phyloP scores from a whole-genome alignment of 371 early-diverging fungal species.

The Mucor mucedo region DNA sequence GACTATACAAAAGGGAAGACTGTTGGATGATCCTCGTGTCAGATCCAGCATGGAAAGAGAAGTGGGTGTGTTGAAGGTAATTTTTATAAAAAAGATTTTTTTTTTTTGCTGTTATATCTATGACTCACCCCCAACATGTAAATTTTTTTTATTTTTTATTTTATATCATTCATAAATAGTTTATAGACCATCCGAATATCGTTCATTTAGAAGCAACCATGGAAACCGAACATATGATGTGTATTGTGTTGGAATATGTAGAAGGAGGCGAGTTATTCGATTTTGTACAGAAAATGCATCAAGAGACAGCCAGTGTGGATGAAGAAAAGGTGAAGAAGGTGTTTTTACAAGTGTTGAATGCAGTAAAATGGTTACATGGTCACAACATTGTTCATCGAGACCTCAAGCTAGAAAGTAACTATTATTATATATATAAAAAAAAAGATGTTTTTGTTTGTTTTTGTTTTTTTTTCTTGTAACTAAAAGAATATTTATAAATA shows the following conservation, averaged over 20 bases:
- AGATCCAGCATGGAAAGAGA: constrained; percentile 54
- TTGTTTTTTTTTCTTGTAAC: neutral
- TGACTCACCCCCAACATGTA: neutral
- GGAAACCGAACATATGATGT: constrained; percentile 65
- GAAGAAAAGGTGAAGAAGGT: constrained; percentile 37
- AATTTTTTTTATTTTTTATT: neutral
- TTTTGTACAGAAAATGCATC: constrained; percentile 57
- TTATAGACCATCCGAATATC: constrained; percentile 70
- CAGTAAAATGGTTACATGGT: constrained; percentile 72
- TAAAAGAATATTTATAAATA: constrained; percentile 2
- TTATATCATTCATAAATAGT: constrained; percentile 33
- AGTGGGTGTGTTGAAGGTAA: constrained; percentile 51
- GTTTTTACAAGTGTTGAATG: constrained; percentile 61
- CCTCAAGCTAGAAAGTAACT: constrained; percentile 79
- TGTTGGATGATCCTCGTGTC: constrained; percentile 46
- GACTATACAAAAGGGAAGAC: constrained; percentile 43
- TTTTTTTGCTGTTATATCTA: neutral
- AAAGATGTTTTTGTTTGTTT: neutral
- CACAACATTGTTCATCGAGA: constrained; percentile 79
- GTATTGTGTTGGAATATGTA: constrained; percentile 70
- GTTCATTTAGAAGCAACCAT: constrained; percentile 75
- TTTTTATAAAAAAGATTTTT: neutral
- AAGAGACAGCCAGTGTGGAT: constrained; percentile 28
- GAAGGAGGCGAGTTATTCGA: constrained; percentile 73
- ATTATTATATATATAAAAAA: neutral